Percentiles rank a stretch among this genome's conserved stretches.
These are phyloP conservation scores for Cryptomeria japonica DNA, from an alignment of 75 land plant species.

Conservation along the genomic window DNA sequence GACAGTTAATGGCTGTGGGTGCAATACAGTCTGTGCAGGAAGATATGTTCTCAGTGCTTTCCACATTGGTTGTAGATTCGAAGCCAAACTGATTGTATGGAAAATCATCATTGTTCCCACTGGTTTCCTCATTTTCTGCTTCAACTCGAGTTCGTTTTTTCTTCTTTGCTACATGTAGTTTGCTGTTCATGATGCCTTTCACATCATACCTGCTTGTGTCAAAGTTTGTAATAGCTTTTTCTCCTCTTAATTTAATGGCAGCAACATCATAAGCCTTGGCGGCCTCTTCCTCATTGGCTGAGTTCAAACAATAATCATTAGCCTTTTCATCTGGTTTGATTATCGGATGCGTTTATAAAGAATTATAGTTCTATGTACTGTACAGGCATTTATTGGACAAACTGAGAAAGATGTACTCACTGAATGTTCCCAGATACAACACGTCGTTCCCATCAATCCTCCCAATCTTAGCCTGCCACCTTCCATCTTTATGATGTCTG, in stretches of 20 bases:
- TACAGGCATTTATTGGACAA: background rate
- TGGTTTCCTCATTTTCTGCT: background rate
- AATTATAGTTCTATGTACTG: too few species aligned
- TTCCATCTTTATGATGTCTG: conserved; percentile 82
- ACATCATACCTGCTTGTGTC: conserved; percentile 77
- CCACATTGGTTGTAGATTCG: conserved; percentile 3
- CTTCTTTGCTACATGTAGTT: conserved; percentile 13
- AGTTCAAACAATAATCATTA: conserved; percentile 1
- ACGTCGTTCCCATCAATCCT: conserved; percentile 80
- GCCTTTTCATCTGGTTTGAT: too few species aligned
- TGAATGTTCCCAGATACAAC: conserved; percentile 79
- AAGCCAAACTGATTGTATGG: background rate
- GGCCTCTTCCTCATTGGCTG: conserved; percentile 80
- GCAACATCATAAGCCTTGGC: conserved; percentile 88
- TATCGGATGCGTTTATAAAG: too few species aligned
- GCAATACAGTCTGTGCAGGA: background rate
- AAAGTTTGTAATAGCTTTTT: conserved; percentile 80
- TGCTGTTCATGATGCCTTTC: conserved; percentile 25
- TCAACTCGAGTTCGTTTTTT: background rate
- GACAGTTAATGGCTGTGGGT: background rate
- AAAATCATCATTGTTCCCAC: conserved; percentile 21
- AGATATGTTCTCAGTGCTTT: background rate
- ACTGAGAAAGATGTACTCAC: conserved; percentile 31
- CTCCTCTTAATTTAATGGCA: conserved; percentile 73
- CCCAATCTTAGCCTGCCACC: conserved; percentile 14